Base-by-base conservation (phyloP, 768 basidiomycete genomes). In the Calocera cornea region DNA sequence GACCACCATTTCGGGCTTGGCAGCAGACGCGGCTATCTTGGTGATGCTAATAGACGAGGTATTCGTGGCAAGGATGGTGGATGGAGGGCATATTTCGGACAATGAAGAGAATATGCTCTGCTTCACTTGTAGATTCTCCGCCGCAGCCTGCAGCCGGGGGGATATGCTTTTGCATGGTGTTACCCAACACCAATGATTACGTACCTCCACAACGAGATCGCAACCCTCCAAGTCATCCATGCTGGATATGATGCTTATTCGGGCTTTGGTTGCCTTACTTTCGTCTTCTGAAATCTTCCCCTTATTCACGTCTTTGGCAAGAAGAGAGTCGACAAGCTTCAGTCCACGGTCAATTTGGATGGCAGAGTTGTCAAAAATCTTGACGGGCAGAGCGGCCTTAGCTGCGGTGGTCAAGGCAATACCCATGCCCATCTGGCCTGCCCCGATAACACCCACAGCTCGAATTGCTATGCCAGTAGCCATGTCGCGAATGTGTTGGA, bases 11-110 rank as follows among this genome's bases (percentile, higher is more conserved):
- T 65, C 40, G 22, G 27, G 67, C 69, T 69, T 17, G 27, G 36
- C 7, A 34, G 24, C 54, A 31, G 41, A 60, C 7, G 88, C 88
- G 0, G 95, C 94, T 65, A 97, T 91, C 79, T 95, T 95, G 24
- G 94, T 94, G 50, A 98, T 87, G 70, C 89, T 92, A 70, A 97
- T 97, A 11, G 90, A 92, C 67, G 92, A 94, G 1, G 95, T 98
- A 73, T 98, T 97, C 47, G 87, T 86, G 0, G 94, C 95, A 24
- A 98, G 80, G 64, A 98, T 93, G 8, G 90, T 84, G 34, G 83
- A 80, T 0, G 88, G 86, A 33, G 84, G 80, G 64, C 93, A 75
- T 72, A 87, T 83, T 63, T 82, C 82, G 17, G 87, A 83, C 24
- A 97, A 82, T 1, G 81, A 78, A 3, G 80, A 76, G 76, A 98